phyloP scores from a whole-genome alignment of 805 yeast species.

The Kuraishia piskuri region DNA sequence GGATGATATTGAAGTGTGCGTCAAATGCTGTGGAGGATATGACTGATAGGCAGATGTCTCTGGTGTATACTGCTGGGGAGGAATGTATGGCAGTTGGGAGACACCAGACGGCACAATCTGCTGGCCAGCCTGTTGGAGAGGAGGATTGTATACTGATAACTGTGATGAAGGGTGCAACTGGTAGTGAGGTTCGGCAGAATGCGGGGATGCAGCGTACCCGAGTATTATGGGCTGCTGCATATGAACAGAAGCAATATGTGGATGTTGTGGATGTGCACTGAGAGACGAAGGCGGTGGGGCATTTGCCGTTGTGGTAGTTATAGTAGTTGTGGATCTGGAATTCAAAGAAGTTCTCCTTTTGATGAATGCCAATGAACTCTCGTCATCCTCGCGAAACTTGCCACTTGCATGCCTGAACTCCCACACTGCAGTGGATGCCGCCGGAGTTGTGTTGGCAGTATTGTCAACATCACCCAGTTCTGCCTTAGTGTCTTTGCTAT shows the following conservation, averaged over 20 bases:
- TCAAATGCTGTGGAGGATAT: not conserved
- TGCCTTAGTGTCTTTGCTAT: conserved; percentile 2
- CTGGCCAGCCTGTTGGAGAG: conserved; percentile 1
- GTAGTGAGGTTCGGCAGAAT: not conserved
- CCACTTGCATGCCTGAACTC: conserved; percentile 48
- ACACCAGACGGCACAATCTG: conserved; percentile 1
- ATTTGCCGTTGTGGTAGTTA: not conserved
- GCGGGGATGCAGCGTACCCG: not conserved
- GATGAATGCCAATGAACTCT: conserved; percentile 32
- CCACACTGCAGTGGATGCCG: conserved; percentile 30
- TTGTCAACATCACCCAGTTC: conserved; percentile 4
- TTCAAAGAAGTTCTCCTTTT: conserved; percentile 39
- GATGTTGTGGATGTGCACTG: not conserved
- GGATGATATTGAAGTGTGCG: not conserved
- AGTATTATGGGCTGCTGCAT: conserved; percentile 2
- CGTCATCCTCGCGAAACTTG: conserved; percentile 39
- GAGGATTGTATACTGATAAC: not conserved
- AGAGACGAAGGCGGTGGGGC: not conserved
- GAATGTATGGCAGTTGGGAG: conserved; percentile 4
- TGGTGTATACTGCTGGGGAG: conserved; percentile 3
- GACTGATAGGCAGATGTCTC: conserved; percentile 1
- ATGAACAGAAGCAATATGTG: not conserved
- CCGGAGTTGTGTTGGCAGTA: conserved; percentile 14
- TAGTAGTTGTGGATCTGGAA: conserved; percentile 5
- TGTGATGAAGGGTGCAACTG: not conserved